Conservation (phyloP, 805 yeast genomes). For the Yamadazyma endophytica region DNA sequence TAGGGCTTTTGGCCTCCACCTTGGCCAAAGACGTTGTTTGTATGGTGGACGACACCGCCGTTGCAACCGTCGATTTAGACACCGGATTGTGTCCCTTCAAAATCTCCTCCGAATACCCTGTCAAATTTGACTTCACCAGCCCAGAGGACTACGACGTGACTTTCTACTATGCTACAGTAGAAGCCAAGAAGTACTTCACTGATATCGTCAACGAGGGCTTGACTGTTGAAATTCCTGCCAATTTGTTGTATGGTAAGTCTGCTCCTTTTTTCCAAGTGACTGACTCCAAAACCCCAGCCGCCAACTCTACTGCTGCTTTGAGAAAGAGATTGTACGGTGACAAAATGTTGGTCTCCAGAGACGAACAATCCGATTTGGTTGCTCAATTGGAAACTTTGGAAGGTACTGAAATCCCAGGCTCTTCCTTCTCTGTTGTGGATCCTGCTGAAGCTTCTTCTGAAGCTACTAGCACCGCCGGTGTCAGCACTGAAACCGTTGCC, state of each 20-base stretch:
- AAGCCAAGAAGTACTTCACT: conserved; percentile 23
- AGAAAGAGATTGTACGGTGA: conserved; percentile 32
- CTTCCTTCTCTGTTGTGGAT: conserved; percentile 13
- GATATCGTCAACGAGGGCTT: conserved; percentile 32
- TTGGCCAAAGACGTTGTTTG: conserved; percentile 32
- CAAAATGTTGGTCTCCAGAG: conserved; percentile 22
- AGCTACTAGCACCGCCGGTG: conserved; percentile 19
- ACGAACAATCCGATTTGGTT: conserved; percentile 25
- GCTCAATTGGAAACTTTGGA: conserved; percentile 13
- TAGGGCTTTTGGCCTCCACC: conserved; percentile 15
- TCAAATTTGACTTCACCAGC: conserved; percentile 20
- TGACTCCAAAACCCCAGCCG: conserved; percentile 19
- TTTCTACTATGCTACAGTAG: conserved; percentile 28
- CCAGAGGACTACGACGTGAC: conserved; percentile 27
- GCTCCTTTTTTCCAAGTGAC: conserved; percentile 26
- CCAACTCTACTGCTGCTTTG: conserved; percentile 38
- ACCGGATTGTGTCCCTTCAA: conserved; percentile 36
- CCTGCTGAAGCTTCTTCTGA: conserved; percentile 13
- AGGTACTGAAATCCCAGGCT: conserved; percentile 19
- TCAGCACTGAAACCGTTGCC: conserved; percentile 12
- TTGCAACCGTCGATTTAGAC: conserved; percentile 35
- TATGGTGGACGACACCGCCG: conserved; percentile 26
- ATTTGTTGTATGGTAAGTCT: conserved; percentile 18
- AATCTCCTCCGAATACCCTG: conserved; percentile 23
- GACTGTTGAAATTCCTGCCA: conserved; percentile 29